phyloP scores from a whole-genome alignment of 2,329 filamentous ascomycete species.

The Talaromyces sp. region DNA sequence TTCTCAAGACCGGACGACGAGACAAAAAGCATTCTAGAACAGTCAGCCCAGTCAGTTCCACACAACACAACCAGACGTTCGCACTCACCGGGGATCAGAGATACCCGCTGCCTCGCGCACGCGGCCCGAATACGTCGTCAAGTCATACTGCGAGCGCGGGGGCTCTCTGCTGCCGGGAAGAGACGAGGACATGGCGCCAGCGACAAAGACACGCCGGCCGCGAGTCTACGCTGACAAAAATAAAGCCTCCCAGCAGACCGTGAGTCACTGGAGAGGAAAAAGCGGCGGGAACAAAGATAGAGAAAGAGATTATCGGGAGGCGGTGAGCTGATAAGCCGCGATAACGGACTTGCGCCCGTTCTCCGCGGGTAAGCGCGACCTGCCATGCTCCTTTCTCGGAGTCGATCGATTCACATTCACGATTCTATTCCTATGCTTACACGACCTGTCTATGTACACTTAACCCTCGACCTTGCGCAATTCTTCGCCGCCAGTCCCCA shows the following conservation, averaged over 20 bases:
- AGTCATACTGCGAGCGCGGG: conserved; percentile 85
- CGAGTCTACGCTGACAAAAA: not conserved
- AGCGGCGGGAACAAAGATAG: conserved; percentile 16
- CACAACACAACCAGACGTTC: not conserved
- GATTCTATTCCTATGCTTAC: not conserved
- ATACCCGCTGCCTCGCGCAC: conserved; percentile 85
- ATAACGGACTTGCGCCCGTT: not conserved
- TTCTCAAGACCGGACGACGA: conserved; percentile 72
- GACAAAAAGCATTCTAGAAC: conserved; percentile 75
- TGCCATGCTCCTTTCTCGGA: too few species aligned
- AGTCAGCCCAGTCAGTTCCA: not conserved
- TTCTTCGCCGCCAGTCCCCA: conserved; percentile 6
- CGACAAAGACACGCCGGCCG: not conserved
- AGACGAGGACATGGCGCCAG: conserved; percentile 53
- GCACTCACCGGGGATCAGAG: conserved; percentile 79
- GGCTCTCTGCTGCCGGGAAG: conserved; percentile 69
- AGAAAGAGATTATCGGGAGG: conserved; percentile 23
- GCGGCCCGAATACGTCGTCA: conserved; percentile 90
- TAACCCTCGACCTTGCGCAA: conserved; percentile 10
- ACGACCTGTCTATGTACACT: not conserved
- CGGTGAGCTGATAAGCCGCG: conserved; percentile 23
- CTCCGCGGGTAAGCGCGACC: not conserved
- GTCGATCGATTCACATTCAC: not conserved
- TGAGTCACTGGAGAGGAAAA: conserved; percentile 8
- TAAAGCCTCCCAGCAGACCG: not conserved